Evolutionary conservation across 352 stramenopile genomes (phyloP), one percentile per base, ranked within the genome.

Genomic region (Phytopythium kandeliae): DNA sequence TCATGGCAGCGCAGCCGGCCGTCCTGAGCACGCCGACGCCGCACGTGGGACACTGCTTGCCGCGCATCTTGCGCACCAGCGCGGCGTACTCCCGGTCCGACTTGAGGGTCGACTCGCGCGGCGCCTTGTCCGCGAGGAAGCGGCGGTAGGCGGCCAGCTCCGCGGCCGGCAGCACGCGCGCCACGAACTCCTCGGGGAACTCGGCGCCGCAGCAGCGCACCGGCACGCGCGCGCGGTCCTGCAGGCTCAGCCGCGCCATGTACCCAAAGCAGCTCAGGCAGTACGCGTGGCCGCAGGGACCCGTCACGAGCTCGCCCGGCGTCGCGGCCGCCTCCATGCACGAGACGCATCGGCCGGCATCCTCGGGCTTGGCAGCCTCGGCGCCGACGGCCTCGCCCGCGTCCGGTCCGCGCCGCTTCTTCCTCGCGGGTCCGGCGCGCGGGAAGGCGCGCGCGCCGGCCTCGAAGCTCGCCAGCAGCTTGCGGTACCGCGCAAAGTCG

Each of bases 1-100:
- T 41, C 38, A 90, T 77, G 15, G 41, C 19, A 16, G 68, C 47
- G 44, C 76, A 90, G 25, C 78, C 78, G 1, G 46, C 48, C 28
- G 67, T 61, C 30, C 58, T 69, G 42, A 68, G 57, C 16, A 88
- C 64, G 25, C 78, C 78, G 10, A 90, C 60, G 30, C 76, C 76
- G 41, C 78, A 90, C 9, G 34, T 48, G 2, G 78, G 76, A 30
- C 78, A 88, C 59, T 88, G 78, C 56, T 76, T 75, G n/a, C 71
- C 65, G 16, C 57, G 55, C 3, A 69, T 31, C 8, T n/a, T 16
- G 19, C 60, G 54, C 15, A 90, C 56, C 17, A 60, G 57, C 10
- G 50, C 49, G 6, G 66, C 69, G 51, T 87, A 89, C 47, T 79
- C 69, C 21, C 65, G 46, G 48, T 89, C 78, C 28, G 74, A 75